Evolutionary conservation across 306 rosid genomes (phyloP).

Genomic region (Abrus precatorius): DNA sequence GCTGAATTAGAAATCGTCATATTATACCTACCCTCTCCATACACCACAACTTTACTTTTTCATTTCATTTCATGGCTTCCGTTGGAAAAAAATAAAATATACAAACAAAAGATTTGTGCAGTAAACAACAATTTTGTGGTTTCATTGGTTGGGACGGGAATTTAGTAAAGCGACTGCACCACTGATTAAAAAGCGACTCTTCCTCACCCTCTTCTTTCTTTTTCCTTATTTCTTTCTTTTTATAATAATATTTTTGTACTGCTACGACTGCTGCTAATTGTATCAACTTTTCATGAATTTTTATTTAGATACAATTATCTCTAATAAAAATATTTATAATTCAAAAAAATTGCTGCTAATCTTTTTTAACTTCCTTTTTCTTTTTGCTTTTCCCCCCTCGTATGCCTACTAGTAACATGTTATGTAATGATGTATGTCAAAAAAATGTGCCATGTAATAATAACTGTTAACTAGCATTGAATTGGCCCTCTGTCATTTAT

Average conservation of each 20-base stretch:
- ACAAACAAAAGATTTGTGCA: neutral
- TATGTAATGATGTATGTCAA: conserved; percentile 11
- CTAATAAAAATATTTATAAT: too few species aligned
- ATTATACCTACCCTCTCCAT: conserved; percentile 38
- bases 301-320: too few species aligned
- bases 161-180: conserved; percentile 57
- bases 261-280: neutral
- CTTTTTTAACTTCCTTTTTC: conserved; percentile 10
- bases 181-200: conserved; percentile 54
- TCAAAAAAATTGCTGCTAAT: neutral
- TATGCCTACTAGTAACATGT: conserved; percentile 32
- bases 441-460: conserved; percentile 18
- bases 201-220: conserved; percentile 7
- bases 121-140: conserved; percentile 45
- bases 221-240: neutral
- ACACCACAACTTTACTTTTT: conserved; percentile 38
- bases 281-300: too few species aligned
- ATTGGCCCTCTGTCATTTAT: conserved; percentile 32
- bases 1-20: conserved; percentile 6
- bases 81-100: neutral
- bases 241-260: neutral
- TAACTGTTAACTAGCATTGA: neutral
- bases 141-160: conserved; percentile 54
- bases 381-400: neutral
- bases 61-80: neutral